A percentile compares a stretch with the other conserved stretches of the same genome.
These are phyloP conservation scores for Aspergillus unguis DNA, from an alignment of 2,329 filamentous ascomycete species.

Conservation along the genomic window DNA sequence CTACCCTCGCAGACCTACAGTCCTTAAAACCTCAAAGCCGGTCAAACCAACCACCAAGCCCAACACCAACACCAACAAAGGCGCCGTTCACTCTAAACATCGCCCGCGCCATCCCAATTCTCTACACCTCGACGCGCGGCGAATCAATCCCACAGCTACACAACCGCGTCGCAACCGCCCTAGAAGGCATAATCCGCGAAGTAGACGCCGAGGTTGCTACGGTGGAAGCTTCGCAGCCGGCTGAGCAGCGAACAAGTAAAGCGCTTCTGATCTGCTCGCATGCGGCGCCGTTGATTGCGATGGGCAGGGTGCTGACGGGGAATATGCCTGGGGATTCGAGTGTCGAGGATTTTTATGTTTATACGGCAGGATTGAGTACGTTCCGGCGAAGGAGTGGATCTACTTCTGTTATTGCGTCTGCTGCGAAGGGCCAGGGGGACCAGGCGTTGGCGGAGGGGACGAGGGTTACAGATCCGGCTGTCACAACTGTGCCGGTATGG, in stretches of 20 bases:
- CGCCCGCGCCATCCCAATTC: slow-evolving; percentile 50
- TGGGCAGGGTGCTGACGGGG: slow-evolving; percentile 79
- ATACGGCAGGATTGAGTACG: slow-evolving; percentile 74
- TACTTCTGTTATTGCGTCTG: slow-evolving; percentile 17
- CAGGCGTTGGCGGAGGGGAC: slow-evolving; percentile 29
- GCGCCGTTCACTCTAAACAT: slow-evolving; percentile 35
- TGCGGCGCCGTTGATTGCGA: slow-evolving; percentile 82
- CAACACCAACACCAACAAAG: neutral
- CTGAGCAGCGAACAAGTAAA: slow-evolving; percentile 45
- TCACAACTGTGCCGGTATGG: slow-evolving; percentile 47
- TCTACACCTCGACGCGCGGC: slow-evolving; percentile 68
- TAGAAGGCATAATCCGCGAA: slow-evolving; percentile 67
- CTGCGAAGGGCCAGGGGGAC: slow-evolving; percentile 26
- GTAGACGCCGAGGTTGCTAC: slow-evolving; percentile 58
- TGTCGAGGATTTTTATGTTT: slow-evolving; percentile 78
- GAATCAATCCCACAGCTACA: slow-evolving; percentile 80
- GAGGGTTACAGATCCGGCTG: slow-evolving; percentile 18
- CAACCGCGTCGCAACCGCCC: slow-evolving; percentile 67
- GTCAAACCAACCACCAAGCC: neutral
- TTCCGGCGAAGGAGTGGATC: slow-evolving; percentile 51
- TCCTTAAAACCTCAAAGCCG: slow-evolving; percentile 33
- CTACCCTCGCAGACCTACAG: slow-evolving; percentile 58
- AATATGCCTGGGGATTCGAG: slow-evolving; percentile 67
- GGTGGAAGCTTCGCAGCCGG: slow-evolving; percentile 45
- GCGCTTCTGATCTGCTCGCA: slow-evolving; percentile 81